Conservation (phyloP, 2,329 filamentous ascomycete genomes). For the Colletotrichum sp. region DNA sequence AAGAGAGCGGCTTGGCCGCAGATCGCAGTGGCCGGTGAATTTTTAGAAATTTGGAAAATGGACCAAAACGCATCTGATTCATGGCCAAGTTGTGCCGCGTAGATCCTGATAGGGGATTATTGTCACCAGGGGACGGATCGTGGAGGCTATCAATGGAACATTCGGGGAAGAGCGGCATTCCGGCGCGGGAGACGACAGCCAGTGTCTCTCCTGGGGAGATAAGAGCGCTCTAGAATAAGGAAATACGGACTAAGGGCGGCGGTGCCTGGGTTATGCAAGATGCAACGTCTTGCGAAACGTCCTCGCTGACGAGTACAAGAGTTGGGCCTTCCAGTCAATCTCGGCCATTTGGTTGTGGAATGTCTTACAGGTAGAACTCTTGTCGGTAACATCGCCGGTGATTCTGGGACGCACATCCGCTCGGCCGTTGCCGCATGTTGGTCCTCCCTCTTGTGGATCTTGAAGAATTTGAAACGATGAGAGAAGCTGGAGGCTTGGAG, state of each 20-base stretch:
- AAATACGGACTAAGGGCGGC: neutral
- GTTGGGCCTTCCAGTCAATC: neutral
- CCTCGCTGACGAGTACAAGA: neutral
- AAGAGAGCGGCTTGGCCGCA: conserved; percentile 6
- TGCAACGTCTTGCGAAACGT: neutral
- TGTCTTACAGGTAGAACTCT: neutral
- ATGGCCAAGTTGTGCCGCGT: conserved; percentile 1
- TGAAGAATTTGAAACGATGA: neutral
- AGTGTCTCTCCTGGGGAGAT: neutral
- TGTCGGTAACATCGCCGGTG: neutral
- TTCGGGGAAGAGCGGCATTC: neutral
- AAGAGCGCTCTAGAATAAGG: neutral
- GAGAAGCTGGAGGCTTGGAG: neutral
- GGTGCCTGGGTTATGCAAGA: neutral
- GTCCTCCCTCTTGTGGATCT: neutral
- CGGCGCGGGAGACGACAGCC: neutral
- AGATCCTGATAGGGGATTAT: neutral
- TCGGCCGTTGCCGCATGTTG: neutral
- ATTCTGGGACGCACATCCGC: neutral
- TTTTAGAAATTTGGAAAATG: neutral
- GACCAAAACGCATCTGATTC: conserved; percentile 14
- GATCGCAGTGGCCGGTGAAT: neutral
- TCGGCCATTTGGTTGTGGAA: neutral
- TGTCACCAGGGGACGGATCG: neutral
- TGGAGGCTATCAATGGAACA: neutral